Percentiles rank a stretch among this genome's conserved stretches.
Evolutionary conservation across 257 asterid genomes (phyloP).

Genomic region (Leptodermis oblonga): DNA sequence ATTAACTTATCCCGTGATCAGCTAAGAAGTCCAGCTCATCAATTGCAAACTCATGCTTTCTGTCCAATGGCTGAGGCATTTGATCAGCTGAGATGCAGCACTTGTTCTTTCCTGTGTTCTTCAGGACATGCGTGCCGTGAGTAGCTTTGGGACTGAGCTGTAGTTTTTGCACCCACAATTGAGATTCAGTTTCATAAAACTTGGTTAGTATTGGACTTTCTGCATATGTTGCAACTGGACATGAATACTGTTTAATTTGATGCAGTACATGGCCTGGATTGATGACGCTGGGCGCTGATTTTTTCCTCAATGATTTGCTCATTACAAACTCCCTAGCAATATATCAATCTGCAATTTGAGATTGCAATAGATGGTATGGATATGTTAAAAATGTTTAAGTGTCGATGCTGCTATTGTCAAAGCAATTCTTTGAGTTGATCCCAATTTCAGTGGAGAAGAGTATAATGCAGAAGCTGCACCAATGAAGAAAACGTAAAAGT

Average conservation of each 20-base stretch:
- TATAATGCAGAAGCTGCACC: constrained; percentile 34
- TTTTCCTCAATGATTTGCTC: constrained; percentile 67
- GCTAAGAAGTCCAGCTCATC: no score
- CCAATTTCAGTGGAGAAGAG: constrained; percentile 29
- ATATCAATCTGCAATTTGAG: constrained; percentile 66
- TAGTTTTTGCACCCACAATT: no score
- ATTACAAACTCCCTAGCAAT: constrained; percentile 34
- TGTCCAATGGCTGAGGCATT: no score
- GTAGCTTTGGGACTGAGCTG: no score
- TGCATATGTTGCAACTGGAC: constrained; percentile 67
- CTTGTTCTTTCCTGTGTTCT: no score
- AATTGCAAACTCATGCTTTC: no score
- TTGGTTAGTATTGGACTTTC: constrained; percentile 52
- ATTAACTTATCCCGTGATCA: no score
- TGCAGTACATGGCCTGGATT: constrained; percentile 79
- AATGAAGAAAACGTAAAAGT: constrained; percentile 27
- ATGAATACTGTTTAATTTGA: constrained; percentile 54
- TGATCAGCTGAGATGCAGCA: no score
- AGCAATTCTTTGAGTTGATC: constrained; percentile 31
- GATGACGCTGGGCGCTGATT: constrained; percentile 74
- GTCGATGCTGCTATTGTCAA: constrained; percentile 48
- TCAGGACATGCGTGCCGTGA: no score
- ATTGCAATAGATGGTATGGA: constrained; percentile 59
- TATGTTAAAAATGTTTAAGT: constrained; percentile 39
- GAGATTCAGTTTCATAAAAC: constrained; percentile 55